Evolutionary conservation across 257 asterid species (phyloP).

Genomic region (Nicotiana sylvestris): DNA sequence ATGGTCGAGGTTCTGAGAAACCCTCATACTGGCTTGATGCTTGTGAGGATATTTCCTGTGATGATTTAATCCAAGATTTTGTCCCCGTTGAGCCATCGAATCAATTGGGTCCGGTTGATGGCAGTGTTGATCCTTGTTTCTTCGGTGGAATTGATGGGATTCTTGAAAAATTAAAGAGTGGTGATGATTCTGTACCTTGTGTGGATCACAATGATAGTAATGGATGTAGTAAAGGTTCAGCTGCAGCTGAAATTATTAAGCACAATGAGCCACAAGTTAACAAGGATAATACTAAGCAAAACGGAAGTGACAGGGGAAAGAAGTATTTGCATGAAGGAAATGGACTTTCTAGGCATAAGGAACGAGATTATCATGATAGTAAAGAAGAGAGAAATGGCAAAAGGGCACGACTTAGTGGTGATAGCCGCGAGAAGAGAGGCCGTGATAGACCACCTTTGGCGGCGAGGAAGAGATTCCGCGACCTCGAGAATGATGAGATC

Average conservation of each 20-base stretch:
- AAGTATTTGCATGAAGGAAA: constrained; percentile 2
- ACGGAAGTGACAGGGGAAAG: not conserved
- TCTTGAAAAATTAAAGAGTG: constrained; percentile 53
- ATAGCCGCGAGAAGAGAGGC: constrained; percentile 43
- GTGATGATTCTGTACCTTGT: constrained; percentile 30
- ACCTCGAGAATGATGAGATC: constrained; percentile 44
- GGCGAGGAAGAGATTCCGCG: constrained; percentile 65
- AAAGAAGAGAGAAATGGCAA: constrained; percentile 37
- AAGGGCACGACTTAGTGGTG: constrained; percentile 40
- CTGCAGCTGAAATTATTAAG: not conserved
- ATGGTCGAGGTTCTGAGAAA: constrained; percentile 37
- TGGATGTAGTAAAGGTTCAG: constrained; percentile 15
- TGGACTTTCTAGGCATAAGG: not conserved
- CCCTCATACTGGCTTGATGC: constrained; percentile 91
- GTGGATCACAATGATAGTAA: constrained; percentile 15
- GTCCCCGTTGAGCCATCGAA: constrained; percentile 15
- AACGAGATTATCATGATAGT: constrained; percentile 18
- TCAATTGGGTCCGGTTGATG: constrained; percentile 21
- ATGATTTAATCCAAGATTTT: constrained; percentile 44
- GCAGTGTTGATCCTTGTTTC: constrained; percentile 47
- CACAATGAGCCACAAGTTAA: constrained; percentile 3
- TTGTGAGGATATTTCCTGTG: constrained; percentile 72
- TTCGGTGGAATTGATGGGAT: constrained; percentile 74
- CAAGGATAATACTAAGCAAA: constrained; percentile 4
- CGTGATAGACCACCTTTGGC: constrained; percentile 36